Base-by-base conservation (phyloP, 441 rosid genomes). In the Mallotus repandus region DNA sequence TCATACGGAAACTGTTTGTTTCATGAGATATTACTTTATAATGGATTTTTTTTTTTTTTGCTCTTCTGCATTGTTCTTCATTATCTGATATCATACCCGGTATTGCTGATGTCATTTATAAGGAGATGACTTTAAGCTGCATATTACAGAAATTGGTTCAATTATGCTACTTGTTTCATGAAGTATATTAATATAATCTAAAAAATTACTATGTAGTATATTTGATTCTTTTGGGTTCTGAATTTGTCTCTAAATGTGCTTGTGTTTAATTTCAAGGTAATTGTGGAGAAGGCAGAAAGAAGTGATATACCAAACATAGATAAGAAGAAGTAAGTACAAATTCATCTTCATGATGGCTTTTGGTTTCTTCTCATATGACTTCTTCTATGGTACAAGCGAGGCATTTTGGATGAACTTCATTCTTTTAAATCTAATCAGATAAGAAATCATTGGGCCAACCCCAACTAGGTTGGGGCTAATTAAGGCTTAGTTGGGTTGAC, bases 271-370 rank as follows among this genome's bases (percentile, higher is more conserved):
- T 67, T 82, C 52, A 89, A 88, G 95, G 95, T 91, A 69, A 91
- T 89, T 66, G 94, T 89, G 77, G 97, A 89, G 82, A 91, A 86
- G 82, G 89, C 87, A 5, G 89, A 85, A 80, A 82, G 86, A 82
- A 91, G 96, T 75, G 93, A 89, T 77, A 84, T 91, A 63, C 94
- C 92, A 1, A 78, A 74, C 82, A 89, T 94, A 59, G 98, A 92
- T 79, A 94, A 92, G 94, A 94, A 89, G 76, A 94, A 94, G 97
- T 94, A 83, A 82, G 75, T 29, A 29, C 32, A 29, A 15, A 5
- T 11, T 9, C 14, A 15, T 19, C 16, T 66, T 50, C 25, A 75
- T 6, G 5, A 18, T 74, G 58, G 29, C 59, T 35, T 38, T 65
- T 50, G 45, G 32, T 53, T 78, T 69, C 60, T 57, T 52, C 21